A percentile compares a stretch with the other conserved stretches of the same genome.
These are phyloP conservation scores for Pyrenophora tritici-repentis DNA, from an alignment of 2,329 filamentous ascomycete genomes.

Conservation along the genomic window DNA sequence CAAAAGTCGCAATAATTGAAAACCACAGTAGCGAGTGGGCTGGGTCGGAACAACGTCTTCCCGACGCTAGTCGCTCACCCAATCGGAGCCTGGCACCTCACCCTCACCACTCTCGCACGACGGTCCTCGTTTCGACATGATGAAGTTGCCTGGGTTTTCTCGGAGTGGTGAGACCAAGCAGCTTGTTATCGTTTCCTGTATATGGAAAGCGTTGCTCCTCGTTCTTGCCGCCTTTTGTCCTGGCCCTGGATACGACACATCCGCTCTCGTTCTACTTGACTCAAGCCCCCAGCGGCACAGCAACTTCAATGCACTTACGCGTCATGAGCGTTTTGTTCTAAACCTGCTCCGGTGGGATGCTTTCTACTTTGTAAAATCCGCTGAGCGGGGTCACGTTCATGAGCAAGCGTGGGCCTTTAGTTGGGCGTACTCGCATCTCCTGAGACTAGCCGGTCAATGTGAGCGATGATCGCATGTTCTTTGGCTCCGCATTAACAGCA, in stretches of 20 bases:
- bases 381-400: constrained; percentile 68
- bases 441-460: constrained; percentile 51
- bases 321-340: constrained; percentile 50
- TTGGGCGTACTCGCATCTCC: constrained; percentile 56
- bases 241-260: constrained; percentile 77
- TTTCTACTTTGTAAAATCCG: constrained; percentile 71
- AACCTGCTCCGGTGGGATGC: constrained; percentile 80
- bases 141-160: background rate
- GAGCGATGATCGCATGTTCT: constrained; percentile 27
- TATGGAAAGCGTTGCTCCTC: constrained; percentile 73
- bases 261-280: constrained; percentile 60
- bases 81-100: constrained; percentile 15
- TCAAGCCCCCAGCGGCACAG: constrained; percentile 24
- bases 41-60: constrained; percentile 10
- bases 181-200: constrained; percentile 53
- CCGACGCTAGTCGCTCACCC: constrained; percentile 22
- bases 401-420: constrained; percentile 91
- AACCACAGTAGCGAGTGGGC: constrained; percentile 27
- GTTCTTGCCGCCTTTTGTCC: constrained; percentile 62
- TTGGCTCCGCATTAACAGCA: constrained; percentile 39
- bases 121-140: background rate
- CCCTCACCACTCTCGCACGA: constrained; percentile 4
- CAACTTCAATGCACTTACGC: constrained; percentile 21
- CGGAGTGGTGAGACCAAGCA: constrained; percentile 5
- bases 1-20: constrained; percentile 23